Base-by-base conservation (phyloP, 768 basidiomycete species). In the Flagelloscypha sp. region DNA sequence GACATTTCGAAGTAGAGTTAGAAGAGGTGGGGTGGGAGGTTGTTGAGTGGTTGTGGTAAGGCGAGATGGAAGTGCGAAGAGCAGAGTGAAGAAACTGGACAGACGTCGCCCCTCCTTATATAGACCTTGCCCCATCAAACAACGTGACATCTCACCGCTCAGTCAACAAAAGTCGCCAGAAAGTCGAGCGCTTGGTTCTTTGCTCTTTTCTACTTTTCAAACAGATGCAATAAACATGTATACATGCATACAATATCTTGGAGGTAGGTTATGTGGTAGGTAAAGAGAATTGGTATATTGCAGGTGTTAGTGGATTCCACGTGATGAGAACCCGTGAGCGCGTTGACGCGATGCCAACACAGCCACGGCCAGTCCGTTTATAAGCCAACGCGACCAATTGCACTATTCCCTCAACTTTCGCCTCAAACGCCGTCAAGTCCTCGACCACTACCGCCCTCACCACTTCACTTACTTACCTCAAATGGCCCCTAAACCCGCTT, bases 401-500 rank as follows among this genome's bases (percentile, higher is more conserved):
- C n/a, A 11, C 35, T 4, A 36, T 11, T 15, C 9, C 24, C 20
- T 35, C 9, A 30, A 24, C 36, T 30, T 21, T 29, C 13, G 7
- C 35, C 34, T n/a, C n/a, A n/a, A n/a, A n/a, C n/a, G n/a, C n/a
- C n/a, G n/a, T n/a, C n/a, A n/a, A n/a, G n/a, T n/a, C n/a, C n/a
- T 41, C 45, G 52, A 48, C 50, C 40, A 30, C 42, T 41, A 31
- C 35, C 27, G 24, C 41, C 27, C 22, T 37, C 27, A 21, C 34
- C 33, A 46, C 35, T 35, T 30, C 35, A 42, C 31, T 35, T 13
- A 31, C 37, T 19, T 32, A 19, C 40, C 30, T 39, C 13, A 27
- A 62, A 78, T 83, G 76, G 72, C 68, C 35, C 76, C 74, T 48
- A 77, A 83, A 72, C 80, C 81, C 54, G 74, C 82, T 48, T 87